These are phyloP conservation scores for Colletotrichum tofieldiae DNA, from an alignment of 2,329 filamentous ascomycete species.

Conservation along the genomic window DNA sequence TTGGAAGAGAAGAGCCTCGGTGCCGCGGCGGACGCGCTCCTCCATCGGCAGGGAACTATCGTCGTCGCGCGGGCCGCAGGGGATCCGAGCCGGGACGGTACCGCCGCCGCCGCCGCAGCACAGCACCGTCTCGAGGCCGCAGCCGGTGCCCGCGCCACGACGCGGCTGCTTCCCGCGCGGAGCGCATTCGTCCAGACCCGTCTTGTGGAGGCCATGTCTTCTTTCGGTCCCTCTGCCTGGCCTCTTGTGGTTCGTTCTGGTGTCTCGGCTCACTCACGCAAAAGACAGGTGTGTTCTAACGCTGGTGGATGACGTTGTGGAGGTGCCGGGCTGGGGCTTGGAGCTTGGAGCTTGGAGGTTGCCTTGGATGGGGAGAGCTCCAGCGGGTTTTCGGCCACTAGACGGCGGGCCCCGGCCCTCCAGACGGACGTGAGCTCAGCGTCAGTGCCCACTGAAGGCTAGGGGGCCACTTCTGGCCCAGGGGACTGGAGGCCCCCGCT, in stretches of 20 bases:
- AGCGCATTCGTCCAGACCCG: slow-evolving; percentile 18
- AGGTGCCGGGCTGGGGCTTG: background rate
- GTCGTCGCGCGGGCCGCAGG: background rate
- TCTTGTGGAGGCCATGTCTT: slow-evolving; percentile 15
- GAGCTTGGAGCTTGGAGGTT: background rate
- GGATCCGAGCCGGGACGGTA: background rate
- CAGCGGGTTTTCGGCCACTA: background rate
- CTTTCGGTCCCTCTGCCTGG: background rate
- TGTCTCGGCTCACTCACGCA: background rate
- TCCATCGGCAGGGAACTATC: background rate
- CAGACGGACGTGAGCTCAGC: background rate
- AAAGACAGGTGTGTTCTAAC: background rate
- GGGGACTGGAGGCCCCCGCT: background rate
- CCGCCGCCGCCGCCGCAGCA: background rate
- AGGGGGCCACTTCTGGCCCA: background rate
- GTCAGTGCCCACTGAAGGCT: background rate
- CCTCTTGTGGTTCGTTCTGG: background rate
- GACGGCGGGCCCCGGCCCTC: background rate
- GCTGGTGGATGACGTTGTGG: background rate
- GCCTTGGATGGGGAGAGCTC: background rate
- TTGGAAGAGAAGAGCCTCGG: slow-evolving; percentile 35
- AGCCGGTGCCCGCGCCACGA: slow-evolving; percentile 5
- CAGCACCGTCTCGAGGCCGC: slow-evolving; percentile 27
- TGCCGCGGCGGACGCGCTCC: background rate
- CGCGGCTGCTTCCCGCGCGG: slow-evolving; percentile 4